phyloP scores from a whole-genome alignment of 2,329 filamentous ascomycete genomes.

The Dothiorella sarmentorum region DNA sequence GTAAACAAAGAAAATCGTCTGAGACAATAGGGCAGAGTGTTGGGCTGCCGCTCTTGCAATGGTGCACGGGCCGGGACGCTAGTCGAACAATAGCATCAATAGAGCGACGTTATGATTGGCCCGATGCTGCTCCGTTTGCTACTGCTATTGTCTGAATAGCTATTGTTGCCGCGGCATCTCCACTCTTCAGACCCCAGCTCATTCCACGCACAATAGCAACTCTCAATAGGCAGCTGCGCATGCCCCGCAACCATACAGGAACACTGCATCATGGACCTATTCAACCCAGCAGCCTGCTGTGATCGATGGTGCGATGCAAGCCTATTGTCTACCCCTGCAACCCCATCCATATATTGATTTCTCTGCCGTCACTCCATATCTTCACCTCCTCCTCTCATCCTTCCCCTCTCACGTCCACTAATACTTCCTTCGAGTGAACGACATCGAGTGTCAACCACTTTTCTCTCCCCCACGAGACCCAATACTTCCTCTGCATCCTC shows the following conservation, averaged over 20 bases:
- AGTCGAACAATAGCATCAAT: not conserved
- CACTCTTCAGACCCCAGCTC: not conserved
- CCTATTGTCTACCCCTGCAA: constrained; percentile 5
- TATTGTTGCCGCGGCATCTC: not conserved
- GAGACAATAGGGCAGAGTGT: not conserved
- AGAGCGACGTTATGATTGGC: not conserved
- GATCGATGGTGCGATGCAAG: not conserved
- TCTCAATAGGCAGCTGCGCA: not conserved
- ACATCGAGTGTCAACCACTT: not conserved
- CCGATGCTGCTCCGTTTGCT: not conserved
- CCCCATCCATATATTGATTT: not conserved
- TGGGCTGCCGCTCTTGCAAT: not conserved
- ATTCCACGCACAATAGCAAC: not conserved
- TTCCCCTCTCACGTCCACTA: not conserved
- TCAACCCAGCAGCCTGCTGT: not conserved
- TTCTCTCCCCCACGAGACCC: not conserved
- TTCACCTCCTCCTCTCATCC: not conserved
- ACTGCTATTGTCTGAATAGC: not conserved
- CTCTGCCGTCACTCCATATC: not conserved
- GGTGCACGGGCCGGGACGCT: not conserved
- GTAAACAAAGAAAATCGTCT: not conserved
- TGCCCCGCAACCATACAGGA: not conserved
- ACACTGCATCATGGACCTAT: not conserved
- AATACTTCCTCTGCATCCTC: not conserved
- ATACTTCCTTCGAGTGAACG: not conserved